Percentiles rank a stretch among this genome's conserved stretches.
Conservation (phyloP, 1,284 basidiomycete species). For the Cutaneotrichosporon mucoides region DNA sequence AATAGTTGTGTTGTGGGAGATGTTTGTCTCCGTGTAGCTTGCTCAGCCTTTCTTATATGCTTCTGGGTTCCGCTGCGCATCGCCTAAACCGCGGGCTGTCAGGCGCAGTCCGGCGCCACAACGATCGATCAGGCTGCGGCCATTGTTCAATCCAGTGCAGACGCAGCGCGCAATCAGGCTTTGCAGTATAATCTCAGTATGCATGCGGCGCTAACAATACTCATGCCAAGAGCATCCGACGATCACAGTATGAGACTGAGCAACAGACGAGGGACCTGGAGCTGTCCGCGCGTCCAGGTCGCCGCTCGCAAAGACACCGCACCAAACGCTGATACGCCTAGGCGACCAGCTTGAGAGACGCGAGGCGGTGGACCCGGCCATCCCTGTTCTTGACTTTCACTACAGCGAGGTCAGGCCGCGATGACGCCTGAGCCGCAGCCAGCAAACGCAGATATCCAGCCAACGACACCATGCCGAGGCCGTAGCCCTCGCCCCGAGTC, state of each 20-base stretch:
- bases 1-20: not conserved
- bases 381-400: conserved; percentile 53
- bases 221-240: no score
- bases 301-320: not conserved
- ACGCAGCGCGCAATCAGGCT: no score
- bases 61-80: no score
- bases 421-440: conserved; percentile 51
- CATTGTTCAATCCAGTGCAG: no score
- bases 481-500: conserved; percentile 66
- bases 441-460: conserved; percentile 53
- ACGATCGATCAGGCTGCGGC: no score
- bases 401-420: conserved; percentile 23
- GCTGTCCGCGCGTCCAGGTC: not conserved
- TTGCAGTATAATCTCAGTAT: no score
- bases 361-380: conserved; percentile 50
- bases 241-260: no score
- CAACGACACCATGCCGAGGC: conserved; percentile 65
- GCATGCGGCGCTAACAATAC: no score
- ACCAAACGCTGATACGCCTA: no score
- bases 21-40: not conserved
- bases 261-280: not conserved
- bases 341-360: conserved; percentile 22
- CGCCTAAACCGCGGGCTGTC: no score
- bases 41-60: no score
- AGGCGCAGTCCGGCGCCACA: no score